phyloP scores from a whole-genome alignment of 2,329 filamentous ascomycete genomes.

The Cadophora luteo-olivacea region DNA sequence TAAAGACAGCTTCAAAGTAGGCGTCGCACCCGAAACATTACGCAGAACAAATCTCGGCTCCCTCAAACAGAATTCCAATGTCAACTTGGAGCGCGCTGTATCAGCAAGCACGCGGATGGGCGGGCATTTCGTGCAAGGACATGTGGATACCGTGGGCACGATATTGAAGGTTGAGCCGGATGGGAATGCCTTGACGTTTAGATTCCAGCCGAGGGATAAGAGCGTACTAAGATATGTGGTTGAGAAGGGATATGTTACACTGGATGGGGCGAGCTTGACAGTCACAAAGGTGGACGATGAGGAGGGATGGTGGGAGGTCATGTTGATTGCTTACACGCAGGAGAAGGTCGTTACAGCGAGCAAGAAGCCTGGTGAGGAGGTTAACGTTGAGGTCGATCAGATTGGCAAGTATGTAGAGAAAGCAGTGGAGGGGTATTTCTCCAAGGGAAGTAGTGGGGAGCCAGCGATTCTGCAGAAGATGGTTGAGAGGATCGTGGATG shows the following conservation, averaged over 20 bases:
- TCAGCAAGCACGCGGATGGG: constrained; percentile 94
- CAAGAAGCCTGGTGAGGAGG: constrained; percentile 46
- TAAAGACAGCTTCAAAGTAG: constrained; percentile 77
- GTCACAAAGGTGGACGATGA: constrained; percentile 84
- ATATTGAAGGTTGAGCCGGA: constrained; percentile 78
- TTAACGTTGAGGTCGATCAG: constrained; percentile 48
- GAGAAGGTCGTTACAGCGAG: constrained; percentile 73
- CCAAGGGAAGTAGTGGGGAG: constrained; percentile 57
- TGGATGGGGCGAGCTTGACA: constrained; percentile 94
- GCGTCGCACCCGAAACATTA: constrained; percentile 93
- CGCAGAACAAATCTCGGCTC: constrained; percentile 92
- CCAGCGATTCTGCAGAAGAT: constrained; percentile 72
- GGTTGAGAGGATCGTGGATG: constrained; percentile 76
- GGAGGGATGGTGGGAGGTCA: constrained; percentile 89
- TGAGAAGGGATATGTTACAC: constrained; percentile 93
- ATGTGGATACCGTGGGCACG: constrained; percentile 88
- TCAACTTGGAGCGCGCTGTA: constrained; percentile 95
- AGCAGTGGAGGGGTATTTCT: constrained; percentile 82
- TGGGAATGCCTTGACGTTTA: constrained; percentile 88
- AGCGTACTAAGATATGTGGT: constrained; percentile 85
- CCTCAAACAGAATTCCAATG: constrained; percentile 67
- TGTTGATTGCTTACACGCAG: constrained; percentile 97
- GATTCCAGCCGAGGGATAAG: constrained; percentile 74
- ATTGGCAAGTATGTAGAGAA: constrained; percentile 87
- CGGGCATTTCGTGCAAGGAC: constrained; percentile 96